Base-by-base conservation (phyloP, 2,329 filamentous ascomycete genomes). In the Aspergillus brunneoviolaceus region DNA sequence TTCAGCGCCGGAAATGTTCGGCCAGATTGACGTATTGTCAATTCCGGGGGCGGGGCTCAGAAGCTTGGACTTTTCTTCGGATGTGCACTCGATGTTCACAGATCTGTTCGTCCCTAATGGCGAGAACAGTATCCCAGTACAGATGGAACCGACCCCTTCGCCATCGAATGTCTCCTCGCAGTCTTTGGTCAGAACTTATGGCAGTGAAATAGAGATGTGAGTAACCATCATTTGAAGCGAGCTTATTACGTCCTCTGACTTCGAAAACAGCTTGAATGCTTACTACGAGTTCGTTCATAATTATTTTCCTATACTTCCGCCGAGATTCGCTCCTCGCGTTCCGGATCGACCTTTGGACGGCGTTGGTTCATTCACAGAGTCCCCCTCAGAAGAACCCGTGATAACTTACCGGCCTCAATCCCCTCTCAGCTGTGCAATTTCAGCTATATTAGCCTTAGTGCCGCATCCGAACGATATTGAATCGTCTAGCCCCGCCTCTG, bases 211-310 rank as follows among this genome's bases (percentile, higher is more conserved):
- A 49, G 75, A 77, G 45, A 77, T 79, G 77, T 78, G 61, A 63
- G 76, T 69, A 54, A 5, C 48, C 19, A 6, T 57, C 16, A 49
- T 19, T 29, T 11, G 49, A 27, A n/a, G 29, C 45, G 9, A 55
- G 27, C 52, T 49, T 5, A 21, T 45, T 12, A 27, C 29, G 29
- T 29, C n/a, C 59, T 65, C 65, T 70, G 58, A 71, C 58, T 2
- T 50, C 14, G 14, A 4, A 14, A 1, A 35, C 54, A 80, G 78
- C 64, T 68, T 80, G 52, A 78, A 79, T 61, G 78, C 75, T 39
- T 80, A 80, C 57, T 80, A 80, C 59, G 74, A 77, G 49, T 80
- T 78, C 58, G 76, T 80, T 56, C 78, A 80, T 65, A 58, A 68
- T n/a, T 80, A 78, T 63, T 79, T 79, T 49, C 78, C 78, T 5